Percentiles rank a stretch among this genome's conserved stretches.
These are phyloP conservation scores for Aethionema arabicum DNA, from an alignment of 345 rosid genomes.

Conservation along the genomic window DNA sequence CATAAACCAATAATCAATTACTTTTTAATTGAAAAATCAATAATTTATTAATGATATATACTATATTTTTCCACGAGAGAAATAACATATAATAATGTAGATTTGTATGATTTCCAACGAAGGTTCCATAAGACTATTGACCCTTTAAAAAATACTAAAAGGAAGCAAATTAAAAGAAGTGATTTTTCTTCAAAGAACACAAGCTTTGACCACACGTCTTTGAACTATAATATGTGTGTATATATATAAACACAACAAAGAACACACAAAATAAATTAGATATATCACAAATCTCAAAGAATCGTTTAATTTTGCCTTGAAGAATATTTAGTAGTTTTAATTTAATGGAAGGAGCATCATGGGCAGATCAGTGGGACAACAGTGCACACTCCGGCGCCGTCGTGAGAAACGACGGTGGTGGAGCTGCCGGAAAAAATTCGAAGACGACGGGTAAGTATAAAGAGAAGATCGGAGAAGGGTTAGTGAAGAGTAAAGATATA, in stretches of 20 bases:
- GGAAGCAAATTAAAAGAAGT: slow-evolving; percentile 27
- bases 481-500: slow-evolving; percentile 55
- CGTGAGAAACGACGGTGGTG: slow-evolving; percentile 27
- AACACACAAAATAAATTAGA: slow-evolving; percentile 10
- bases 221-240: neutral
- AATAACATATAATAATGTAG: neutral
- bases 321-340: too few species aligned
- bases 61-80: slow-evolving; percentile 19
- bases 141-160: neutral
- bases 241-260: slow-evolving; percentile 25
- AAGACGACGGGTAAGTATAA: slow-evolving; percentile 54
- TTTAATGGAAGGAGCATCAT: slow-evolving; percentile 56
- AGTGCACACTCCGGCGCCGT: slow-evolving; percentile 31
- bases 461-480: slow-evolving; percentile 63
- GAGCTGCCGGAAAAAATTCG: slow-evolving; percentile 26
- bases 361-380: slow-evolving; percentile 93
- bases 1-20: too few species aligned
- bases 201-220: slow-evolving; percentile 35
- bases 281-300: neutral
- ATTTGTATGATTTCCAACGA: slow-evolving; percentile 8
- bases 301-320: too few species aligned
- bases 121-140: slow-evolving; percentile 23
- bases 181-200: slow-evolving; percentile 19
- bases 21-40: too few species aligned
- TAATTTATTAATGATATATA: neutral